Evolutionary conservation across 148 eudicot genomes (phyloP).

Genomic region (Camellia sinensis): DNA sequence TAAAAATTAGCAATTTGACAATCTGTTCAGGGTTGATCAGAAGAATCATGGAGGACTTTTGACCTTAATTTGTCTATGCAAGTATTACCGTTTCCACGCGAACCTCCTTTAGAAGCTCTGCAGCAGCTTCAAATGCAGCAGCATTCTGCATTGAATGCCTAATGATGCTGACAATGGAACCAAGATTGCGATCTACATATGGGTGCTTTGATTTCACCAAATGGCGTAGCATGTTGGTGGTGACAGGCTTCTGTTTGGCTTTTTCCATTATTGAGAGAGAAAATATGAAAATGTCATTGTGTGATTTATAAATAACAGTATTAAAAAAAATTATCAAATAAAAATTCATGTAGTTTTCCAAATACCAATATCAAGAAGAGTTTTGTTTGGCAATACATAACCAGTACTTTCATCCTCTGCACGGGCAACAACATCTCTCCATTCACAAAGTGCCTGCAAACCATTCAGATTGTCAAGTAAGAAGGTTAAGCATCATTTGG

Average conservation of each 20-base stretch:
- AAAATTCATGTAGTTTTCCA: slow-evolving; percentile 4
- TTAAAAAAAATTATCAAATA: background rate
- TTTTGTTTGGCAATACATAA: slow-evolving; percentile 81
- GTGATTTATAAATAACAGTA: background rate
- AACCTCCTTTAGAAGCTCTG: slow-evolving; percentile 56
- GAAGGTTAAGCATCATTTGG: background rate
- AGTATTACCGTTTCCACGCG: slow-evolving; percentile 48
- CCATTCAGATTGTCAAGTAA: slow-evolving; percentile 11
- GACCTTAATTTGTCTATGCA: background rate
- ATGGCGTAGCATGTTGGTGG: slow-evolving; percentile 59
- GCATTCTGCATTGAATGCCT: slow-evolving; percentile 74
- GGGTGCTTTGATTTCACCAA: slow-evolving; percentile 72
- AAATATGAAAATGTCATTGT: slow-evolving; percentile 17
- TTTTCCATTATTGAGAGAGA: slow-evolving; percentile 20
- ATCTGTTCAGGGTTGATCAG: background rate
- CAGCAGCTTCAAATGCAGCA: slow-evolving; percentile 68
- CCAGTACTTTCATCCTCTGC: slow-evolving; percentile 99
- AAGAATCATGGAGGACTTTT: background rate
- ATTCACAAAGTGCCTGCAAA: slow-evolving; percentile 79
- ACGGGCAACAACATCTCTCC: slow-evolving; percentile 95
- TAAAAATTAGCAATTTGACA: background rate
- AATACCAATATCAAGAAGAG: slow-evolving; percentile 85
- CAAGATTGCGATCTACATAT: slow-evolving; percentile 79
- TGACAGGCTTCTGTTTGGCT: slow-evolving; percentile 98
- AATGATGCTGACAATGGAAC: slow-evolving; percentile 71